Evolutionary conservation across 179 eudicot genomes (phyloP), one percentile per base, ranked within the genome.

Genomic region (Silene vulgaris): DNA sequence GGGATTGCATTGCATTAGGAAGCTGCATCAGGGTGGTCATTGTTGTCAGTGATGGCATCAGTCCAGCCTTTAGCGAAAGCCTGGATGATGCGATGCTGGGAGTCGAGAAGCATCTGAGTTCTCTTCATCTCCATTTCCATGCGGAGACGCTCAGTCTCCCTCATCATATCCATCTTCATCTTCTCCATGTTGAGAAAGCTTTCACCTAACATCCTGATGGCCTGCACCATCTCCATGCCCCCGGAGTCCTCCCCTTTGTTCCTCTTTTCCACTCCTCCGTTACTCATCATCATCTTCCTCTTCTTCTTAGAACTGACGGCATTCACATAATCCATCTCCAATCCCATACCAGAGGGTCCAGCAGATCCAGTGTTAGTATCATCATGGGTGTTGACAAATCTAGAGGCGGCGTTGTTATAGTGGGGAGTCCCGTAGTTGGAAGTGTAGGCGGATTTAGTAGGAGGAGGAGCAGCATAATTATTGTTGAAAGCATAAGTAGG

Each of bases 61-160:
- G 80, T 59, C 73, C 85, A 71, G 0, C 88, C 89, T 71, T 85
- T 85, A 16, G 84, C 86, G 79, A 94, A 89, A 0, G 97, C 90
- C 68, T 94, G 91, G 7, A 94, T 86, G 65, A 94, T 83, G 56
- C 83, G 82, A 59, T 86, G 96, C 74, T 94, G 96, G 0, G 94
- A 90, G 37, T 94, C 91, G 8, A 91, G 85, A 12, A 94, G 81
- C 97, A 90, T 91, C 82, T 90, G 82, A 4, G 97, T 92, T 19
- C 94, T 78, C 80, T 89, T 92, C 91, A 91, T 78, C 86, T 94
- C 98, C 89, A 84, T 90, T 59, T 94, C 96, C 94, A 91, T 89
- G 59, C 96, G 76, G 81, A 86, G 81, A 66, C 82, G 82, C 83
- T 94, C 98, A 0, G 87, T 76, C 75, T 90, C 92, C 61, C 89